Percentiles rank a stretch among this genome's conserved stretches.
These are phyloP conservation scores for Silene vulgaris DNA, from an alignment of 179 eudicot genomes.

Conservation along the genomic window DNA sequence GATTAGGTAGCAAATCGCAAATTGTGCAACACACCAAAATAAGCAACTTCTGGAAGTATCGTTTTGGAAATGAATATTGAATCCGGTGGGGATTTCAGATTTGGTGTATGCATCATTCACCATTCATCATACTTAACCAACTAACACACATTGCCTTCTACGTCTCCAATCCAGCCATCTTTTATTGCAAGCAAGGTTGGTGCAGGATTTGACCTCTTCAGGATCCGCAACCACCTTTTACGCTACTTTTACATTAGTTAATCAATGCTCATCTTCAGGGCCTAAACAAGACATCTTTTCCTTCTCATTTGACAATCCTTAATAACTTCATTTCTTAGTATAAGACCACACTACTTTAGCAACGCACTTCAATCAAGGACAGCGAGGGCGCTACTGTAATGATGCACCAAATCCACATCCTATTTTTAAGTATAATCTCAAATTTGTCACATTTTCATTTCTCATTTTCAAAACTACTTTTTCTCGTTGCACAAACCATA, in stretches of 20 bases:
- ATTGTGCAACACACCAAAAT: neutral
- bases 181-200: neutral
- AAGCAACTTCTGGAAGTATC: constrained; percentile 6
- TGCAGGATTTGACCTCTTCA: neutral
- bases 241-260: neutral
- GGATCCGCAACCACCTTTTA: neutral
- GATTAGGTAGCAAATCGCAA: neutral
- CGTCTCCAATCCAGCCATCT: neutral
- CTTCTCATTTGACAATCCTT: too few species aligned
- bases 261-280: neutral
- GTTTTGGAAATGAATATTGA: neutral
- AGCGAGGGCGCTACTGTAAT: too few species aligned
- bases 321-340: too few species aligned
- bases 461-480: too few species aligned
- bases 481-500: too few species aligned
- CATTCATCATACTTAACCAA: neutral
- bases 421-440: too few species aligned
- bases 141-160: neutral
- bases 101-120: neutral
- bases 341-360: too few species aligned
- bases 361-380: too few species aligned
- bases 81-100: neutral
- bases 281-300: too few species aligned
- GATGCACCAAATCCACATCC: too few species aligned
- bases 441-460: too few species aligned